Base-by-base conservation (phyloP, 345 rosid genomes). In the thale cress (Arabidopsis thaliana) region DNA sequence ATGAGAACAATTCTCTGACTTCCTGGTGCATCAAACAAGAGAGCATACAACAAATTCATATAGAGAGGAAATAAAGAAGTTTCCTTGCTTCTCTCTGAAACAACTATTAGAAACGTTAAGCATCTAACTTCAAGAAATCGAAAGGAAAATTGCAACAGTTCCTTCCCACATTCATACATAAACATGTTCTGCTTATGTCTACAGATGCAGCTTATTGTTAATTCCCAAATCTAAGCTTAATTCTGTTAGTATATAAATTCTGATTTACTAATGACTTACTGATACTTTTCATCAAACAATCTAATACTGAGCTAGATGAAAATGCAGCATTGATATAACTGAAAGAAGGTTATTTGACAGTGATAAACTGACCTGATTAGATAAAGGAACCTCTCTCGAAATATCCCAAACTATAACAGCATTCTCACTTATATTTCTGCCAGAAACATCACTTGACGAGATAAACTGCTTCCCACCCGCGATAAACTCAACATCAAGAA, bases 401-500 rank as follows among this genome's bases (percentile, higher is more conserved):
- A 92, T 61, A 61, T 95, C 97, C 97, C 97, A 95, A 51, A 87
- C 88, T 13, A 86, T 78, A 73, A 95, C 75, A 25, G 96, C 85
- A 58, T 92, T 92, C 80, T 92, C 98, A 37, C 91, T 92, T 61
- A 81, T 78, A 75, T 90, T 92, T 70, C 85, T 73, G 38, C 88
- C 80, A 4, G 90, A 85, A 28, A 92, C 93, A 81, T 92, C 93
- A 64, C 96, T 89, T 7, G 96, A 92, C 68, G 93, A 90, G 69
- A 90, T 76, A 63, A 95, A 90, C 53, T 82, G 87, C 65, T 81
- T 89, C 52, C 97, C 91, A 69, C 85, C 78, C 13, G 53, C 44
- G 24, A 82, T 68, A 81, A 90, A 92, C 81, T 92, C 97, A 40
- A 95, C 77, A 59, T 95, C 97, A 57, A 95, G 96, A 79, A 95